These are phyloP conservation scores for Komagataella ulmi DNA, from an alignment of 805 yeast species.

Conservation along the genomic window DNA sequence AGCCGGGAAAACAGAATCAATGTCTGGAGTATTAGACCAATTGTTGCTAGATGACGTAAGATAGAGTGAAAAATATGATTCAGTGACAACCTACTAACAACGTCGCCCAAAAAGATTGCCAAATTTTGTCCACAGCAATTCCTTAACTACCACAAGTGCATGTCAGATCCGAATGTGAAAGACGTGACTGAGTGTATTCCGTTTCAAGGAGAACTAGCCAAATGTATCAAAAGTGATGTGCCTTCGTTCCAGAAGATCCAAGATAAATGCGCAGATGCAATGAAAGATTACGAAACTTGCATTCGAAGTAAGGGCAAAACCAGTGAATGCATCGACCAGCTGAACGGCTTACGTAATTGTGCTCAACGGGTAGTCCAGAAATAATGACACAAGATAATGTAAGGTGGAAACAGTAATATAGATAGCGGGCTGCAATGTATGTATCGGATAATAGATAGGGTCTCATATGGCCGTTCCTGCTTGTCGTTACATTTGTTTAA, in stretches of 20 bases:
- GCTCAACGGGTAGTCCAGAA: conserved; percentile 8
- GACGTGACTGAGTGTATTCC: conserved; percentile 34
- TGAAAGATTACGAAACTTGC: conserved; percentile 58
- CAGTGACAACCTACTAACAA: background rate
- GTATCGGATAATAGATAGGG: too few species aligned
- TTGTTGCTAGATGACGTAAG: conserved; percentile 59
- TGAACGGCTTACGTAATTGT: conserved; percentile 52
- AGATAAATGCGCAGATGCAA: conserved; percentile 39
- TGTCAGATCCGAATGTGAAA: conserved; percentile 38
- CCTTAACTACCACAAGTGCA: conserved; percentile 60
- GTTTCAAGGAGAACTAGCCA: conserved; percentile 43
- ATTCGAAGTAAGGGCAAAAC: conserved; percentile 29
- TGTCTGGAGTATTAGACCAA: conserved; percentile 50
- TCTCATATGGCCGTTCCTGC: too few species aligned
- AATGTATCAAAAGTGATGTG: conserved; percentile 49
- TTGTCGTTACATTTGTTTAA: too few species aligned
- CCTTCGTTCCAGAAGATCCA: conserved; percentile 65
- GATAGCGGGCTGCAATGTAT: too few species aligned
- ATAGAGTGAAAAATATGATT: background rate
- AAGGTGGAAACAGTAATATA: background rate
- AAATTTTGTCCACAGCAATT: conserved; percentile 64
- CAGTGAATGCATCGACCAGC: conserved; percentile 36
- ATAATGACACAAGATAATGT: background rate
- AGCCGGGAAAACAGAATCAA: conserved; percentile 5
- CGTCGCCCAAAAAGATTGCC: conserved; percentile 30